Conservation (phyloP, 495 filamentous ascomycete genomes). For the Neurospora sublineolata region DNA sequence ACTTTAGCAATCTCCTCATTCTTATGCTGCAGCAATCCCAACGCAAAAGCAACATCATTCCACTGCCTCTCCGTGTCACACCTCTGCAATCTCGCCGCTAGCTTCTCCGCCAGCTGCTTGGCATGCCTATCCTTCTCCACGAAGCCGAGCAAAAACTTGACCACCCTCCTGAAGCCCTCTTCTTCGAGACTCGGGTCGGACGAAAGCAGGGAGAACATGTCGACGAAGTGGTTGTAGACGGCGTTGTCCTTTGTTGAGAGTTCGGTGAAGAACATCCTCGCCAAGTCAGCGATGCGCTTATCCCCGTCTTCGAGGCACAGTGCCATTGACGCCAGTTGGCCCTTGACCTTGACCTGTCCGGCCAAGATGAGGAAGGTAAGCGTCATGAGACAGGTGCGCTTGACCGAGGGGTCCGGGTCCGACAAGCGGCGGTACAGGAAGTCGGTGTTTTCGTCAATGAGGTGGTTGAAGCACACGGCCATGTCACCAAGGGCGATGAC, state of each 20-base stretch:
- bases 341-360: constrained; percentile 98
- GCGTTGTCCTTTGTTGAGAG: constrained; percentile 96
- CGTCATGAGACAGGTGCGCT: constrained; percentile 97
- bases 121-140: constrained; percentile 99
- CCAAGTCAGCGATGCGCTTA: constrained; percentile 83
- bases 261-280: constrained; percentile 97
- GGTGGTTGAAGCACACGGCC: constrained; percentile 98
- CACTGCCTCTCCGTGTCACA: constrained; percentile 92
- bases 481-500: constrained; percentile 97
- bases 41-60: constrained; percentile 89
- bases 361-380: constrained; percentile 95
- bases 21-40: constrained; percentile 86
- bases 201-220: constrained; percentile 92
- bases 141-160: constrained; percentile 88
- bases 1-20: constrained; percentile 91
- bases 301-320: constrained; percentile 95
- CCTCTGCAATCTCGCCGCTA: constrained; percentile 73
- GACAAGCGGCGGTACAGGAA: constrained; percentile 91
- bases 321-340: constrained; percentile 98
- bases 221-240: constrained; percentile 98
- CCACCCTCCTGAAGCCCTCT: constrained; percentile 67
- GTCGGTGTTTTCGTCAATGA: constrained; percentile 98
- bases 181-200: constrained; percentile 74
- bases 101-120: constrained; percentile 85
- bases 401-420: constrained; percentile 78